Base-by-base conservation (phyloP, 306 rosid species). In the Begonia masoniana region DNA sequence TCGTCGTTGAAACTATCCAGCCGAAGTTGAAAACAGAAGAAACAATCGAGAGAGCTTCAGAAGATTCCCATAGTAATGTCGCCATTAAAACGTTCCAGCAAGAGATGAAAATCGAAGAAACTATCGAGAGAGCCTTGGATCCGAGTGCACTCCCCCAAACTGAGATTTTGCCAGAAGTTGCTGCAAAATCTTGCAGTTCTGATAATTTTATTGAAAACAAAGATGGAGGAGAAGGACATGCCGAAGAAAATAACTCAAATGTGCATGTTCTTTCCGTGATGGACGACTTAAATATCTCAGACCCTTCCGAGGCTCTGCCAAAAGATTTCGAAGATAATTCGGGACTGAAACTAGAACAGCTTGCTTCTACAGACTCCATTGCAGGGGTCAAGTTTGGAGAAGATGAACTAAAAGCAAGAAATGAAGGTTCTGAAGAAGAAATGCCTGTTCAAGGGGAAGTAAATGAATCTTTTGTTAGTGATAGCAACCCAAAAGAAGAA, bases 261-360 rank as follows among this genome's bases (percentile, higher is more conserved):
- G 66, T 53, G 12, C 62, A 71, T 67, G 51, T 59, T 31, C 71
- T 68, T 63, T 65, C 72, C 51, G 71, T 56, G 48, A 53, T 66
- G 17, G 66, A 57, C 62, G 81, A 35, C 47, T 47, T 47, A 50
- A 54, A 64, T 51, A 60, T 43, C 54, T 71, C 55, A 52, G 67
- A 83, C 41, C 65, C 51, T 69, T 68, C 73, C 56, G 74, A 48
- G 47, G 54, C 54, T 19, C 41, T 61, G 59, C 60, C 68, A 57
- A 75, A 71, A 71, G 70, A 63, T 61, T 75, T 65, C 41, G 60
- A 59, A 64, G 66, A 65, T 52, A 69, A 46, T 41, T 42, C 73
- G 45, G 71, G 21, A 41, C 54, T 50, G 48, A 65, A 59, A 36
- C 41, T 53, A 16, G 62, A 77, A 49, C 68, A 64, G 59, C 45